Evolutionary conservation across 148 eudicot genomes (phyloP), one percentile per base, ranked within the genome.

Genomic region (Camellia lanceoleosa): DNA sequence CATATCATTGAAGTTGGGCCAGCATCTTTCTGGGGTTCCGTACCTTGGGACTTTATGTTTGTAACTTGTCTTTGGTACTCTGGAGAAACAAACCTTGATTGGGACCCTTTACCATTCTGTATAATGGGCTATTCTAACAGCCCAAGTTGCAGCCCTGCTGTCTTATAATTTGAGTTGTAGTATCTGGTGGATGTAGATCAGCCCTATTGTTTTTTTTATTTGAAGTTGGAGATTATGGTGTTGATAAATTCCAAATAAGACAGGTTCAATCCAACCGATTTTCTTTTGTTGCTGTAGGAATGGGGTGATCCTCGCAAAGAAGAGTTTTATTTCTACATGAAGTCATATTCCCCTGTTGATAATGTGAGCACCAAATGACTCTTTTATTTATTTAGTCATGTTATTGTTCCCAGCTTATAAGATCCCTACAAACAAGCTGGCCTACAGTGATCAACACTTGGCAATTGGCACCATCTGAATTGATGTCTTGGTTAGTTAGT

Each of bases 251-350:
- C 38, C 68, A 64, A 64, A 52, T 80, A 7, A 59, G 49, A 68
- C 62, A 71, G 58, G 68, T 51, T 71, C 71, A 65, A 23, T 9
- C n/a, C 42, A 38, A 16, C 64, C 42, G 15, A 30, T n/a, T 49
- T 42, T 41, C 47, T 52, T 64, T 43, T 82, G 38, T 79, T 86
- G 80, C 73, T 85, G 73, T 88, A 94, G 98, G 98, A 94, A 88
- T 94, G 98, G 30, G 97, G 98, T 71, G 98, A 94, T 92, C 98
- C 97, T 82, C n/a, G 92, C 46, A 84, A 88, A 80, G 90, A 89
- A 74, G 92, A 89, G 78, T 94, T 86, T 76, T 94, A 94, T 80
- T 82, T 80, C 88, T 94, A 91, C 80, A 91, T 94, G 91, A 94
- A 92, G 83, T 92, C 98, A 19, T 94, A 92, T 77, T 92, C 98